phyloP scores from a whole-genome alignment of 108 stramenopile genomes.

The Hondaea fermentalgiana region DNA sequence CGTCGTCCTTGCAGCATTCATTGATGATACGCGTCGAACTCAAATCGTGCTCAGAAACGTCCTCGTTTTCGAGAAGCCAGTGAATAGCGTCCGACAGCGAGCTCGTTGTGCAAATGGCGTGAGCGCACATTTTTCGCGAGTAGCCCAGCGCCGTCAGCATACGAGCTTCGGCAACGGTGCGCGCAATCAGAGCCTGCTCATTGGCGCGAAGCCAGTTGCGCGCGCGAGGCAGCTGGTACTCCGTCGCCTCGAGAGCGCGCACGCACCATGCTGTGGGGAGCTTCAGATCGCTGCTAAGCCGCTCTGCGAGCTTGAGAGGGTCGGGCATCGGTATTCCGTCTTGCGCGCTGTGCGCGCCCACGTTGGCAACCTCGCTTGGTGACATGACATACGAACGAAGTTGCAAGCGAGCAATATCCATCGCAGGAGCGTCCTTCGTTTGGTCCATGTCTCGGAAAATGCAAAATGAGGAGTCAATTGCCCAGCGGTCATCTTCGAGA shows the following conservation, averaged over 20 bases:
- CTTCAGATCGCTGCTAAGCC: background rate
- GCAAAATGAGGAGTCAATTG: background rate
- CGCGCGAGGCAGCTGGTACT: background rate
- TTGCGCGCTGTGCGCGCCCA: background rate
- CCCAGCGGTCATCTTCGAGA: constrained; percentile 6
- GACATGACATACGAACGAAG: constrained; percentile 16
- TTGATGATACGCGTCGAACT: background rate
- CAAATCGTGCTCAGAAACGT: background rate
- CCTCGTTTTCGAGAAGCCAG: background rate
- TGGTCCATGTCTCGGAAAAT: background rate
- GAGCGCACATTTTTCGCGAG: background rate
- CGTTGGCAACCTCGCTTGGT: background rate
- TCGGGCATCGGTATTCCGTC: constrained; percentile 5
- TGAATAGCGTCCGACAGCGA: constrained; percentile 1
- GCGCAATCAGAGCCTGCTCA: constrained; percentile 14
- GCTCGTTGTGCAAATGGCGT: background rate
- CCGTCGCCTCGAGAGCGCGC: background rate
- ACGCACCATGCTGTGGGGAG: constrained; percentile 7
- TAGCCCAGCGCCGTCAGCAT: constrained; percentile 6
- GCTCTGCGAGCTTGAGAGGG: background rate
- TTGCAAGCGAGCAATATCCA: background rate
- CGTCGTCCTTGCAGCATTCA: background rate
- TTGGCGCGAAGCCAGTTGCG: background rate
- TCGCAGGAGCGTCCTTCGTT: background rate
- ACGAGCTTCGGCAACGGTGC: constrained; percentile 9